Base-by-base conservation (phyloP, 345 rosid genomes). In the Citropsis articulata region DNA sequence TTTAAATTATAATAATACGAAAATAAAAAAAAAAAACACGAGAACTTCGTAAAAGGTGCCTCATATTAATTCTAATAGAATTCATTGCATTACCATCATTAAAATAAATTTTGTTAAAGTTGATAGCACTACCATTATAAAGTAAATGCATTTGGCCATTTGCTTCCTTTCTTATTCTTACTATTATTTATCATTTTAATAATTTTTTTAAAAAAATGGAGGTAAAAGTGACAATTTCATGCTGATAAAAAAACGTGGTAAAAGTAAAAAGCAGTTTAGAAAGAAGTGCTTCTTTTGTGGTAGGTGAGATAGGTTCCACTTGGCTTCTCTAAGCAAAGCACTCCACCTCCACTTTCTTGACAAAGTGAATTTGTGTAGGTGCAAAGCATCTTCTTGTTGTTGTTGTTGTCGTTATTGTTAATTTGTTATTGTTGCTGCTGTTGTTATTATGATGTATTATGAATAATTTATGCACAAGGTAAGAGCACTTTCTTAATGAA, bases 401-500 rank as follows among this genome's bases (percentile, higher is more conserved):
- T 36, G 9, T 36, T 36, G 38, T 30, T 30, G 31, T 30, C 2
- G 31, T 33, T 33, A 3, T 33, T 33, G n/a, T n/a, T n/a, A 38
- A 7, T 2, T 4, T 33, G 5, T 38, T 38, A 7, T 38, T 36
- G 8, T 36, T 36, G 8, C 8, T 36, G 38, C 1, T 36, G 38
- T 36, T 36, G 38, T 1, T 38, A 7, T 38, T 38, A 24, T 13
- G 55, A 24, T 31, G 57, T 12, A 31, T 24, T 4, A 28, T 31
- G 66, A 56, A 9, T 33, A n/a, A 25, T 73, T 73, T 63, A 1
- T 14, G 33, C 1, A 33, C 1, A 35, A 36, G 18, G 5, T 7
- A 66, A 36, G 36, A 73, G 53, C 77, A 38, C 14, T 57, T n/a
- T 72, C 65, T 14, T n/a, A 72, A n/a, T 48, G 64, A 56, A 72